These are phyloP conservation scores for Pseudonitzschia multistriata DNA, from an alignment of 108 stramenopile genomes.

Conservation along the genomic window DNA sequence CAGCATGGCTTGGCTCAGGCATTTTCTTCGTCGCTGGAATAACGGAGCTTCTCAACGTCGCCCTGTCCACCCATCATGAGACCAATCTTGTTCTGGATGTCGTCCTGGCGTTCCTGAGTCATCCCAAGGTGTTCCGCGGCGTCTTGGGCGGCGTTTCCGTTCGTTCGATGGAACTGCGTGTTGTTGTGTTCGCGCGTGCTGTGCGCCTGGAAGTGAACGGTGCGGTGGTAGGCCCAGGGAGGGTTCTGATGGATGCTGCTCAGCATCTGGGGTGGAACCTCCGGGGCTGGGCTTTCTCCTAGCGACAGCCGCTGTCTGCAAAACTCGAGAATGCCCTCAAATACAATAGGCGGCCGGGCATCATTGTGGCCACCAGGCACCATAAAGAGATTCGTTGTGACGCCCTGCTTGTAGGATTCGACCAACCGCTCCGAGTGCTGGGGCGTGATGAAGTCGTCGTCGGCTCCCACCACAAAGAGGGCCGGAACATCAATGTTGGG, in stretches of 20 bases:
- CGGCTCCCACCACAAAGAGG: slow-evolving; percentile 82
- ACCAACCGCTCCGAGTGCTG: slow-evolving; percentile 67
- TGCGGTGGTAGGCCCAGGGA: slow-evolving; percentile 19
- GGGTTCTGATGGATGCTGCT: slow-evolving; percentile 29
- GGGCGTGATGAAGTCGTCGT: slow-evolving; percentile 87
- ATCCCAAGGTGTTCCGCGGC: slow-evolving; percentile 60
- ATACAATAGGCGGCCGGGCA: slow-evolving; percentile 78
- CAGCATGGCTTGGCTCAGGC: no score
- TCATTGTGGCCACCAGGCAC: slow-evolving; percentile 94
- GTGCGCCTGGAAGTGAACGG: slow-evolving; percentile 17
- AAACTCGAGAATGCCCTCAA: slow-evolving; percentile 85
- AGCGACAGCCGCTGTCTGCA: slow-evolving; percentile 65
- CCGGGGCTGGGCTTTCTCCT: slow-evolving; percentile 42
- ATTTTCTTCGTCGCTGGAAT: background rate
- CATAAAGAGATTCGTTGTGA: slow-evolving; percentile 79
- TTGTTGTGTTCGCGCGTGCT: background rate
- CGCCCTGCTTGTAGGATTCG: slow-evolving; percentile 82
- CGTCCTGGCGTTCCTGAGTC: slow-evolving; percentile 67
- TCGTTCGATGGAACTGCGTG: no score
- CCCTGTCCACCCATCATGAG: slow-evolving; percentile 56
- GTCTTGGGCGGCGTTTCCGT: slow-evolving; percentile 15
- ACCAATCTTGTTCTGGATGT: slow-evolving; percentile 66
- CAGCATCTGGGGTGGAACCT: slow-evolving; percentile 51
- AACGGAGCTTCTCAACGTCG: background rate
- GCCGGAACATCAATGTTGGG: slow-evolving; percentile 81